These are phyloP conservation scores for Epichloe bromicola DNA, from an alignment of 2,329 filamentous ascomycete genomes.

Conservation along the genomic window DNA sequence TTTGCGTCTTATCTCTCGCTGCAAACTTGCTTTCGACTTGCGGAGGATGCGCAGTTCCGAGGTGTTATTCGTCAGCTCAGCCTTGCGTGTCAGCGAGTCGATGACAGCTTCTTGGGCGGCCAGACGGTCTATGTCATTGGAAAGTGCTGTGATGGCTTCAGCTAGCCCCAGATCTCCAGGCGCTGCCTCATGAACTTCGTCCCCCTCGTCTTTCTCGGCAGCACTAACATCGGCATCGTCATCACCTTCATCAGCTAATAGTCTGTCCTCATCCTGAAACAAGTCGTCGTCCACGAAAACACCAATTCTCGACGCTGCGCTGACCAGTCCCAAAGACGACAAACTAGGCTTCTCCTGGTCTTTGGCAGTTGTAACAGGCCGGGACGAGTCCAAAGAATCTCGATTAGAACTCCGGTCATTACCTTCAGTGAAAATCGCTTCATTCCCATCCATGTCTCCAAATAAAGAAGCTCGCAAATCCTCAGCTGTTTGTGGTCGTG, in stretches of 20 bases:
- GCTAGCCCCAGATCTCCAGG: constrained; percentile 87
- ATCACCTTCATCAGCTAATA: constrained; percentile 65
- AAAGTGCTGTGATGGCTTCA: constrained; percentile 83
- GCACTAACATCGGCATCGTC: constrained; percentile 53
- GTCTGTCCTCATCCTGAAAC: constrained; percentile 78
- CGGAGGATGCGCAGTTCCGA: constrained; percentile 82
- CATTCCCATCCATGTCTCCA: constrained; percentile 20
- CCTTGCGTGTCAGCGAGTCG: constrained; percentile 82
- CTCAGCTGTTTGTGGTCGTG: constrained; percentile 49
- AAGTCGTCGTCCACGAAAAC: constrained; percentile 92
- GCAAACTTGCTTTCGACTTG: constrained; percentile 87
- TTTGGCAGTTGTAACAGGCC: constrained; percentile 20
- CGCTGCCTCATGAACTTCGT: constrained; percentile 85
- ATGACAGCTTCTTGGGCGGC: constrained; percentile 80
- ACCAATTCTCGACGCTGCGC: constrained; percentile 71
- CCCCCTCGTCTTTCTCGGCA: constrained; percentile 45
- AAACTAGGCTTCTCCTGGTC: constrained; percentile 66
- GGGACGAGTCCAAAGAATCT: constrained; percentile 45
- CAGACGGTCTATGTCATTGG: constrained; percentile 80
- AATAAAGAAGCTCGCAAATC: constrained; percentile 57
- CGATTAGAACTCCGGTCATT: constrained; percentile 48
- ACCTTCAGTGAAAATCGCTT: constrained; percentile 36
- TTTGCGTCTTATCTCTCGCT: constrained; percentile 84
- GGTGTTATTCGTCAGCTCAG: constrained; percentile 92
- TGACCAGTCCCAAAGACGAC: constrained; percentile 81